Evolutionary conservation across 2,329 filamentous ascomycete genomes (phyloP), one percentile per base, ranked within the genome.

Genomic region (Ceratocystis colombiana): DNA sequence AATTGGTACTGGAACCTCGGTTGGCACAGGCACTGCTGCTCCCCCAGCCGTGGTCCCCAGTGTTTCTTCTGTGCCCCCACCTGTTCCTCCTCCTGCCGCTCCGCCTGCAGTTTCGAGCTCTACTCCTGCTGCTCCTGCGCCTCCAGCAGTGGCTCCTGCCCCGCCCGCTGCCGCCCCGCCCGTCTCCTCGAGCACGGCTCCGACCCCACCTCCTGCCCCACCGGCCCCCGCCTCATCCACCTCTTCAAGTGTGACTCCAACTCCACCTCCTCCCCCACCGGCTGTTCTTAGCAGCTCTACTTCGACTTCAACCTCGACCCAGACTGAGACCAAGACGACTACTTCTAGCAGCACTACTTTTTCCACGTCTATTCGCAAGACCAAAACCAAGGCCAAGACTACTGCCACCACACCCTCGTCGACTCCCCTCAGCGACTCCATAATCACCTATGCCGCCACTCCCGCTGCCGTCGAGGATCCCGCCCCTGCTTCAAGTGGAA

Each of bases 401-500:
- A 12, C 55, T 45, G 45, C 64, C 30, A 37, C 55, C 17, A 8
- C 25, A 8, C 25, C 48, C 15, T 55, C 55, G n/a, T 17, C 64
- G 1, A 66, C 59, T 55, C 64, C 59, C 28, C 7, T 66, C 7
- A 66, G 64, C 25, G 46, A 66, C 59, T 66, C 64, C 7, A 63
- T 66, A 46, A 15, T n/a, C 15, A 59, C 64, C 25, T 66, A 63
- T 62, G 59, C 33, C 61, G 50, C 33, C 30, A 55, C 64, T 20
- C 55, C 44, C 20, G 28, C 17, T 28, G n/a, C 33, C 15, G 64
- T 15, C n/a, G 30, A 50, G 28, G 30, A 62, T 15, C 50, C 61
- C n/a, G 64, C 28, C 17, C 61, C 45, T 17, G 10, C 45, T 15
- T 20, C 28, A 1, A 62, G 25, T 7, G 50, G 10, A 3, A 41